A percentile compares a stretch with the other conserved stretches of the same genome.
These are phyloP conservation scores for Batrachochytrium dendrobatidis DNA, from an alignment of 371 early-diverging fungal species.

Conservation along the genomic window DNA sequence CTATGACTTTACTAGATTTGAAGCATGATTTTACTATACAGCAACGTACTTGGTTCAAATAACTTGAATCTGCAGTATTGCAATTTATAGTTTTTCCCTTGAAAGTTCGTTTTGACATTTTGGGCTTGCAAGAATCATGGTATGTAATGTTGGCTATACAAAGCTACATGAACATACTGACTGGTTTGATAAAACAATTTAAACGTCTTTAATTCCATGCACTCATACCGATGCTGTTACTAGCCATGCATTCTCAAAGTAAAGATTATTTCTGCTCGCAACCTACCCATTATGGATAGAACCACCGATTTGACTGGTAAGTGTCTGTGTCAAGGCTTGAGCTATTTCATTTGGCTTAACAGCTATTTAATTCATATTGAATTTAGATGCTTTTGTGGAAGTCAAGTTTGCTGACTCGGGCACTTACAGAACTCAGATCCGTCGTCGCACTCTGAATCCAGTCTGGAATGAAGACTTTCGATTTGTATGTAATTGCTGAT, in stretches of 20 bases:
- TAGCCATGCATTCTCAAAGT: conserved; percentile 70
- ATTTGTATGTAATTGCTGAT: conserved; percentile 20
- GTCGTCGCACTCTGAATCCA: conserved; percentile 60
- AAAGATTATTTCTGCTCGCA: conserved; percentile 56
- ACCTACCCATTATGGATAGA: conserved; percentile 73
- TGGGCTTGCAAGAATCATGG: too few relatives aligned
- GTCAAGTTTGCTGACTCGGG: conserved; percentile 62
- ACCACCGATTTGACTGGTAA: conserved; percentile 53
- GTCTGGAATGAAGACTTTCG: conserved; percentile 64
- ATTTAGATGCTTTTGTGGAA: conserved; percentile 65
- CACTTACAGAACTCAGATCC: conserved; percentile 49
- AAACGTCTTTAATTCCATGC: too few relatives aligned
- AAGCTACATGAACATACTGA: too few relatives aligned
- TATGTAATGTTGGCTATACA: too few relatives aligned
- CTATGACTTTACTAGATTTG: too few relatives aligned
- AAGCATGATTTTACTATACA: too few relatives aligned
- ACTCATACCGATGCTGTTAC: too few relatives aligned
- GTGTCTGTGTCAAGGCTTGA: neutral
- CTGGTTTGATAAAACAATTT: too few relatives aligned
- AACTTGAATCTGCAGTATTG: too few relatives aligned
- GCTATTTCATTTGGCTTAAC: neutral
- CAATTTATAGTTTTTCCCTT: too few relatives aligned
- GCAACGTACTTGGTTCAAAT: too few relatives aligned
- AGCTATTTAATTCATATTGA: neutral
- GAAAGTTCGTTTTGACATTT: too few relatives aligned